Evolutionary conservation across 768 basidiomycete genomes (phyloP), one percentile per base, ranked within the genome.

Genomic region (Cyathus striatus): DNA sequence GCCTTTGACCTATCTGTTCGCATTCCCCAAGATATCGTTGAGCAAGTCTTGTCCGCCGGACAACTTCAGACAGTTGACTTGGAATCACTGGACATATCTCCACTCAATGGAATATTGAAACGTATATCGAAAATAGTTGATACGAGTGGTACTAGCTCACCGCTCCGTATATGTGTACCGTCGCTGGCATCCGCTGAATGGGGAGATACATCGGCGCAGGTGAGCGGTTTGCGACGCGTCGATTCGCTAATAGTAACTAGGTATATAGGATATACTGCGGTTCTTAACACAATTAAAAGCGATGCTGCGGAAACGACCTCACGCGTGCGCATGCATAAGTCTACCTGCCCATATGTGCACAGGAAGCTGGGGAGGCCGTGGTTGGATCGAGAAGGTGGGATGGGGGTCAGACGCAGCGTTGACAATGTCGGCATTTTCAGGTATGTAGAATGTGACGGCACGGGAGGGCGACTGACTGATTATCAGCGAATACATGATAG

Each of bases 361-460:
- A 35, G 79, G 81, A 35, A 56, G 56, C 4, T 83, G 78, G 76
- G 77, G 71, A 26, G 84, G 79, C 14, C 49, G 62, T 16, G 85
- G 81, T 2, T 94, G 90, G 89, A 60, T 81, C 22, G 76, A 85
- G 49, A 86, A 83, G 57, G 60, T 95, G 14, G 79, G 83, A 13
- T 92, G 89, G 90, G 60, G 81, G 23, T 75, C 81, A 2, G 92
- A 95, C 60, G 83, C 76, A 6, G 75, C 79, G 22, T 68, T 96
- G 35, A 83, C 80, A 32, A 63, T 95, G 50, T 66, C 76, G 35
- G 84, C 88, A 20, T 94, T 94, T 60, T 78, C 85, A 42, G 84
- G 92, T 90, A 61, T 41, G 54, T 35, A 38, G 42, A 23, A 37
- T 26, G 21, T 38, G n/a, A 41, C 30, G 38, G 45, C 44, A 43